These are phyloP conservation scores for Pseudoturritis turrita DNA, from an alignment of 345 rosid genomes.

Conservation along the genomic window DNA sequence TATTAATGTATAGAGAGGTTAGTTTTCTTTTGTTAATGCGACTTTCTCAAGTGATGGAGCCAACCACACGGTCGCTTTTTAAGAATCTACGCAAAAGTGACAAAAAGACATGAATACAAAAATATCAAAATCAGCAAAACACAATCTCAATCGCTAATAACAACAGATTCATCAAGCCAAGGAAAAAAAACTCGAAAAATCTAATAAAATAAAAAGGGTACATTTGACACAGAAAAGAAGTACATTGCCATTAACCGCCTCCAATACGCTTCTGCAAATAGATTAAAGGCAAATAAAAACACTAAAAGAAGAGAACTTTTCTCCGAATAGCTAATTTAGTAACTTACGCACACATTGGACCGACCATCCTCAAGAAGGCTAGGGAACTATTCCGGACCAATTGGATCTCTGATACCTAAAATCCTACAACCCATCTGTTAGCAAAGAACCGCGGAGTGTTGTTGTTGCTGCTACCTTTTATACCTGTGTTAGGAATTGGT, in stretches of 20 bases:
- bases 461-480: conserved; percentile 18
- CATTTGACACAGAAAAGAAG: background rate
- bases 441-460: conserved; percentile 8
- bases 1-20: background rate
- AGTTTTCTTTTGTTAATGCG: background rate
- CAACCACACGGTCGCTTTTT: background rate
- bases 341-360: conserved; percentile 7
- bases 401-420: conserved; percentile 17
- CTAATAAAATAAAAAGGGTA: background rate
- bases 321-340: background rate
- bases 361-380: background rate
- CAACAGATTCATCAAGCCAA: background rate
- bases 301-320: background rate
- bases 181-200: background rate
- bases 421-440: conserved; percentile 28
- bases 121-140: background rate
- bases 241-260: conserved; percentile 3
- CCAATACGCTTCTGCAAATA: conserved; percentile 6
- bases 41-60: background rate
- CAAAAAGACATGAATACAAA: background rate
- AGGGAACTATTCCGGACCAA: conserved; percentile 14
- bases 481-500: conserved; percentile 27
- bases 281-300: background rate
- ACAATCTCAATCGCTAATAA: background rate
- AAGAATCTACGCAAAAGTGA: background rate